Evolutionary conservation across 208 protist species (phyloP).

Genomic region (Leishmania braziliensis): DNA sequence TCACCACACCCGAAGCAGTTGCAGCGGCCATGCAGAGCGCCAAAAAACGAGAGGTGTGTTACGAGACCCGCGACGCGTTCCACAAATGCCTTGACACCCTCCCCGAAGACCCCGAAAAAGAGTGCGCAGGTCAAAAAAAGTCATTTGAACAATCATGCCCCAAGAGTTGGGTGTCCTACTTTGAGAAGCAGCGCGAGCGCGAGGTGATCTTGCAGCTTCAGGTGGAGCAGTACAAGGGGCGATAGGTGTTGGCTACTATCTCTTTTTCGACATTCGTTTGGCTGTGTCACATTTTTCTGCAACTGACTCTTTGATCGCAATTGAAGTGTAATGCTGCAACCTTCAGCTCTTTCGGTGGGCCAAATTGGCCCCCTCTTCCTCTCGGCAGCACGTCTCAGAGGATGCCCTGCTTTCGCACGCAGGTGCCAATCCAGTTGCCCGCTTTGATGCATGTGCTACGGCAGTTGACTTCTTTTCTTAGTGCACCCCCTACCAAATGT

Average conservation of each 20-base stretch:
- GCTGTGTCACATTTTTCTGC: conserved; percentile 2
- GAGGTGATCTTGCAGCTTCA: conserved; percentile 83
- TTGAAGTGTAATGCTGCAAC: background rate
- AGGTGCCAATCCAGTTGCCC: background rate
- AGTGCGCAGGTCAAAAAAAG: conserved; percentile 50
- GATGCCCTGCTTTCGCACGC: background rate
- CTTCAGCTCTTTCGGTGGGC: background rate
- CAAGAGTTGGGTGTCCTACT: conserved; percentile 77
- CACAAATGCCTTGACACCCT: conserved; percentile 82
- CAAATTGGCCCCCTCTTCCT: background rate
- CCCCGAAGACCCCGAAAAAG: conserved; percentile 66
- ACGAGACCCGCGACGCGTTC: conserved; percentile 70
- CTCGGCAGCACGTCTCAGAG: background rate
- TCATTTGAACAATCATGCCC: conserved; percentile 62
- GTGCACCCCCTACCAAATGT: background rate
- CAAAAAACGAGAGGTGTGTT: conserved; percentile 78
- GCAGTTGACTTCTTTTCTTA: background rate
- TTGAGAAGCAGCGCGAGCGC: conserved; percentile 83
- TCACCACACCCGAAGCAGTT: background rate
- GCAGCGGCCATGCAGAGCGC: conserved; percentile 62
- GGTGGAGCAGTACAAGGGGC: conserved; percentile 62
- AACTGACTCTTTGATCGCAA: conserved; percentile 1
- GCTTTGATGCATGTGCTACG: background rate
- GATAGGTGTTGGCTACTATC: conserved; percentile 8
- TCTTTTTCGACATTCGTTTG: conserved; percentile 3